A percentile compares a stretch with the other conserved stretches of the same genome.
phyloP scores from a whole-genome alignment of 768 basidiomycete species.

The Bullera alba region DNA sequence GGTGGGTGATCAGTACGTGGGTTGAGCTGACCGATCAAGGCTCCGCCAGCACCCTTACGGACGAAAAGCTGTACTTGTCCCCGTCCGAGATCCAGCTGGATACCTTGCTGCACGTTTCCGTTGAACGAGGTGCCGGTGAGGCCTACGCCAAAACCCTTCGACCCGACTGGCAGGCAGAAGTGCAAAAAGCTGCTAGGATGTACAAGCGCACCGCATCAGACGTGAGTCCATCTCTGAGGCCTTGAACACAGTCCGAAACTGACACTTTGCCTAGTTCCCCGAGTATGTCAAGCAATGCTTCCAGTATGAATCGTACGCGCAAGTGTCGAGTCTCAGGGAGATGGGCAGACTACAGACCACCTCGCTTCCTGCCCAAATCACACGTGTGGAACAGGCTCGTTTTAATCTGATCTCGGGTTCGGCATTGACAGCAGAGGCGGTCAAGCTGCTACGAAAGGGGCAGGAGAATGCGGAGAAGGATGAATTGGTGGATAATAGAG shows the following conservation, averaged over 20 bases:
- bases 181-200: conserved; percentile 16
- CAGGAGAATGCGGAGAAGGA: not conserved
- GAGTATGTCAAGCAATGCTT: conserved; percentile 27
- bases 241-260: too few relatives aligned
- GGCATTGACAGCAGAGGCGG: not conserved
- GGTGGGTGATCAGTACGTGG: conserved; percentile 12
- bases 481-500: conserved; percentile 18
- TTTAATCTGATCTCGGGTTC: not conserved
- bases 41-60: too few relatives aligned
- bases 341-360: conserved; percentile 5
- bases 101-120: conserved; percentile 21
- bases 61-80: too few relatives aligned
- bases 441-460: not conserved
- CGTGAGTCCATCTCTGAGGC: conserved; percentile 19
- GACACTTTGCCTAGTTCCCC: conserved; percentile 6
- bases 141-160: not conserved
- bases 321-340: conserved; percentile 19
- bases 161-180: conserved; percentile 5
- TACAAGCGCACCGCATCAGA: conserved; percentile 14
- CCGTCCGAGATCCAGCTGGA: conserved; percentile 31
- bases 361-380: conserved; percentile 10
- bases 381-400: conserved; percentile 9
- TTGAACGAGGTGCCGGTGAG: conserved; percentile 22
- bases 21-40: too few relatives aligned
- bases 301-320: conserved; percentile 32